Base-by-base conservation (phyloP, 176 grass and related monocot species). In the Triticum turgidum region DNA sequence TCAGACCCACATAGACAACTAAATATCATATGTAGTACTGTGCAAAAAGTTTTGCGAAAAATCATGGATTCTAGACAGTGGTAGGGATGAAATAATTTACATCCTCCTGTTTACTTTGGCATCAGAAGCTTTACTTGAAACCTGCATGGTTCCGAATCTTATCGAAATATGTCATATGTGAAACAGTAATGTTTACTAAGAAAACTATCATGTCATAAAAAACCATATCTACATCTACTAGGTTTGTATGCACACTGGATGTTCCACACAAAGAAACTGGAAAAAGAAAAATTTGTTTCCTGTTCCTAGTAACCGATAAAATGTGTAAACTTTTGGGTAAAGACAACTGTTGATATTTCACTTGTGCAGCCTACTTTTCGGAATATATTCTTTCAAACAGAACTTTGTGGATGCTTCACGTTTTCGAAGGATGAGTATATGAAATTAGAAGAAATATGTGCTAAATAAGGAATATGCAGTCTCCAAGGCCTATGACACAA, bases 381-480 rank as follows among this genome's bases (percentile, higher is more conserved):
- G 21, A 69, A 80, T 38, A 84, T 80, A 68, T 51, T 62, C 79
- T 29, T 32, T 44, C 61, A 67, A 67, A 30, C 17, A 69, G 64
- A 79, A 35, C 30, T 70, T 88, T 81, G 9, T 73, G 24, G 64
- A 78, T 88, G 77, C 77, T 62, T 85, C 22, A 52, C 22, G 79
- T 82, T 72, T 77, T 85, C 20, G 63, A 85, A 77, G 69, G 82
- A 77, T 52, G 82, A 88, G 70, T 49, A 80, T 80, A 34, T 61
- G 37, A 63, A 72, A 61, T 61, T 69, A 76, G 30, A 76, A 84
- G 61, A 84, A 81, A 81, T 13, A 32, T 84, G 87, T 81, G 77
- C 81, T 84, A 84, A 63, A 76, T 70, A 51, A 64, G 77, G 85
- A 88, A 85, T 84, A 88, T 88, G 77, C 69, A 88, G 11, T 77